phyloP scores from a whole-genome alignment of 2,329 filamentous ascomycete species.

The Fusarium drepaniforme region DNA sequence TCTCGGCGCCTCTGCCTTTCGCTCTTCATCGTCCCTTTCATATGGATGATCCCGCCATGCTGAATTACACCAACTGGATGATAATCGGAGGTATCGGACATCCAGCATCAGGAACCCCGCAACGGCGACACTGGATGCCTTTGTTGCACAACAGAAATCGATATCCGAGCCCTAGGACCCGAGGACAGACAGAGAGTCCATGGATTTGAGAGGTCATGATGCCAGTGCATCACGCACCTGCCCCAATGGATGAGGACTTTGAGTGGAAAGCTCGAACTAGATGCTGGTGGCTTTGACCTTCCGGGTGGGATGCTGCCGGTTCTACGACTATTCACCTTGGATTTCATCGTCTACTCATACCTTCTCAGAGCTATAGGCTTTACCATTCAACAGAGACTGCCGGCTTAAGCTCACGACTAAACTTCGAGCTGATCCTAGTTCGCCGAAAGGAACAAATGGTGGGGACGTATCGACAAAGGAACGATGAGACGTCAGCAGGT shows the following conservation, averaged over 20 bases:
- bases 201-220: neutral
- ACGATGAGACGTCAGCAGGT: neutral
- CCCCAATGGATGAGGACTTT: neutral
- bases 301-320: neutral
- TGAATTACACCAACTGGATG: neutral
- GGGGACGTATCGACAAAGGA: neutral
- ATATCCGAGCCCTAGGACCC: neutral
- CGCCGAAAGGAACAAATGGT: neutral
- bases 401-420: neutral
- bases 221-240: neutral
- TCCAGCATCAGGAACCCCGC: constrained; percentile 15
- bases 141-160: neutral
- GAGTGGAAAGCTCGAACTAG: neutral
- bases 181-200: neutral
- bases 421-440: neutral
- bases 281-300: neutral
- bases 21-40: neutral
- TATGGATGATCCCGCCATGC: neutral
- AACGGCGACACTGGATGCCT: neutral
- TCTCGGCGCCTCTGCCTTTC: neutral
- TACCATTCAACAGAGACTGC: neutral
- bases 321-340: neutral
- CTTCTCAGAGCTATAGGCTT: neutral
- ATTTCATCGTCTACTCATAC: neutral
- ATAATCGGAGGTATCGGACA: neutral